These are phyloP conservation scores for Fusarium succisae DNA, from an alignment of 2,329 filamentous ascomycete species.

Conservation along the genomic window DNA sequence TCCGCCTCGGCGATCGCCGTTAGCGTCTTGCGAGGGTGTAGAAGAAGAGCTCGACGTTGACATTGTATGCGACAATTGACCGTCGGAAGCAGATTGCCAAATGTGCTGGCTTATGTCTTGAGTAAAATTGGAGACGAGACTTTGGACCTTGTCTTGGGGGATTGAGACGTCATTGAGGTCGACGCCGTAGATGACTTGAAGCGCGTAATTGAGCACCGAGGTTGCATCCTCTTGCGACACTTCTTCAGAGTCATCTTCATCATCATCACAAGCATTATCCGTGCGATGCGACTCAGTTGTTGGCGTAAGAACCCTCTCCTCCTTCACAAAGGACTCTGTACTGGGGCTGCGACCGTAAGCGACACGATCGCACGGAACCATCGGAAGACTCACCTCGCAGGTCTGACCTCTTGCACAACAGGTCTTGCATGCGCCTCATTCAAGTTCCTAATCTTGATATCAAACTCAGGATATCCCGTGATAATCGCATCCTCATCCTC, in stretches of 20 bases:
- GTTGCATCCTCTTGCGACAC: conserved; percentile 48
- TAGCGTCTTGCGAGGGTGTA: conserved; percentile 43
- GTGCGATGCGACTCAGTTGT: conserved; percentile 19
- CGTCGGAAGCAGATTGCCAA: conserved; percentile 45
- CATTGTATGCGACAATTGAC: conserved; percentile 44
- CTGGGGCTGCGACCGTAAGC: conserved; percentile 25
- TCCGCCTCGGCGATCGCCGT: conserved; percentile 37
- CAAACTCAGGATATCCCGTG: conserved; percentile 42
- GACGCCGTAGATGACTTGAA: conserved; percentile 52
- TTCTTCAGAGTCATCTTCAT: conserved; percentile 39
- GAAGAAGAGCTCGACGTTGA: conserved; percentile 47
- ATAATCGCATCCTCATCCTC: conserved; percentile 45
- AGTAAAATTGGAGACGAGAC: conserved; percentile 47
- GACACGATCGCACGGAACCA: not conserved
- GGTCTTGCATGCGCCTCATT: conserved; percentile 12
- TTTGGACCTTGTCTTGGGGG: conserved; percentile 42
- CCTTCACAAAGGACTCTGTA: conserved; percentile 33
- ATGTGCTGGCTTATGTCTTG: conserved; percentile 47
- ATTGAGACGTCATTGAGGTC: conserved; percentile 48
- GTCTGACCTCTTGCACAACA: conserved; percentile 7
- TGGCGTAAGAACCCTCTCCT: conserved; percentile 32
- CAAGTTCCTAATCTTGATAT: conserved; percentile 36
- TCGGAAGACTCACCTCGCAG: conserved; percentile 18
- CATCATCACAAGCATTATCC: not conserved
- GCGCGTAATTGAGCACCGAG: conserved; percentile 47